Evolutionary conservation across 352 stramenopile species (phyloP), one percentile per base, ranked within the genome.

Genomic region (Lagenidium giganteum): DNA sequence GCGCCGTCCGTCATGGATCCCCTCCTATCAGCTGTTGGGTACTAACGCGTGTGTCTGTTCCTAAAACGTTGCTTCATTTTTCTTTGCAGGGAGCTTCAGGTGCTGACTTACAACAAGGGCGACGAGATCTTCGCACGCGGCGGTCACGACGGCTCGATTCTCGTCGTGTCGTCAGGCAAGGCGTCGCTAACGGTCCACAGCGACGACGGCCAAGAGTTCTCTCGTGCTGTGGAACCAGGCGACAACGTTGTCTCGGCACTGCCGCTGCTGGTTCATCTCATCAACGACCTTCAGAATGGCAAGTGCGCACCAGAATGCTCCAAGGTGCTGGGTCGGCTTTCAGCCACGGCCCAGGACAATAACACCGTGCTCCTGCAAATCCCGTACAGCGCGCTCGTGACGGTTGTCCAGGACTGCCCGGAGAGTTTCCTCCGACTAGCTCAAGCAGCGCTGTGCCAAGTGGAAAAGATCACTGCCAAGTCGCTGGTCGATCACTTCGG

Each of bases 401-500:
- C 57, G 18, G 75, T 88, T 20, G 42, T 89, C 20, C 37, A 79
- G 11, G 51, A 60, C 5, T 78, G 86, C 28, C 78, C 82, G 4
- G 76, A 89, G 29, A 75, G 68, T 11, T 82, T 90, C 38, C 85
- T 86, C 25, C 78, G 79, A 25, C 52, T 92, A 2, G 65, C 77
- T 4, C 79, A 94, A 54, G 67, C 77, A 3, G 70, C 73, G 12
- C 48, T 94, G 16, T 87, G 66, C 43, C 82, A 94, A 67, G 68
- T 88, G 22, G 79, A 94, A 49, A 85, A 83, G 34, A 87, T 94
- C 42, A 91, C 82, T 2, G 50, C 68, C 5, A 86, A 84, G 34
- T 82, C 82, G 7, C 45, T 94, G 6, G 68, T 91, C 18, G 74
- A 94, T 39, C 81, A 94, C 38, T 94, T 94, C 54, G 82, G 82